Base-by-base conservation (phyloP, 345 rosid genomes). In the Boechera divaricarpa region DNA sequence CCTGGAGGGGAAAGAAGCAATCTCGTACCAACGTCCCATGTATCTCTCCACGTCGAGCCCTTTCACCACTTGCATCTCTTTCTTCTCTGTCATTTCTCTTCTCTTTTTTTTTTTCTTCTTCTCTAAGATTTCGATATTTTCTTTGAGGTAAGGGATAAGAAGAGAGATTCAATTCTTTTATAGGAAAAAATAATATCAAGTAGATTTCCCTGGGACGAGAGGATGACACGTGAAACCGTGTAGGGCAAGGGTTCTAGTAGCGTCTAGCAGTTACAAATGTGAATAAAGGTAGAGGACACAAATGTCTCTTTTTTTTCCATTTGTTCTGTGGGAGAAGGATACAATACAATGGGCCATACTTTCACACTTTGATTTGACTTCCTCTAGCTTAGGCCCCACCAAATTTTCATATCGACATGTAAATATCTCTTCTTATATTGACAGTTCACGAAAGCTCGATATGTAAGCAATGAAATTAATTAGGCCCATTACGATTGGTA, bases 1-100 rank as follows among this genome's bases (percentile, higher is more conserved):
- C n/a, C 21, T 9, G 2, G 98, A 90, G 0, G 95, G 98, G 74
- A 90, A 89, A 16, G 92, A 88, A 5, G 97, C 97, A 45, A 94
- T 89, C 81, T 94, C 98, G 80, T 94, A 88, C 97, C 97, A 92
- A 48, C 97, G 85, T 3, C 97, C 98, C 97, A 88, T 90, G 86
- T 90, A 94, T 33, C 90, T 82, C 68, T 80, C 54, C 69, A 92
- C 1, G 77, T 94, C 96, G 5, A 94, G 69, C 1, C 83, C 85
- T 64, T 70, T 89, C 77, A 90, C 97, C 76, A 90, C 97, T 65
- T 88, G 82, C 94, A 94, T 94, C 73, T 73, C 81, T 62, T 83
- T 87, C 65, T 79, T 77, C 63, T 41, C 16, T 1, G 83, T 80
- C 91, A 85, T 16, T 16, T 16, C 16, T 16, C 16, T 16, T 16